These are phyloP conservation scores for Xylaria palmicola DNA, from an alignment of 495 filamentous ascomycete species.

Conservation along the genomic window DNA sequence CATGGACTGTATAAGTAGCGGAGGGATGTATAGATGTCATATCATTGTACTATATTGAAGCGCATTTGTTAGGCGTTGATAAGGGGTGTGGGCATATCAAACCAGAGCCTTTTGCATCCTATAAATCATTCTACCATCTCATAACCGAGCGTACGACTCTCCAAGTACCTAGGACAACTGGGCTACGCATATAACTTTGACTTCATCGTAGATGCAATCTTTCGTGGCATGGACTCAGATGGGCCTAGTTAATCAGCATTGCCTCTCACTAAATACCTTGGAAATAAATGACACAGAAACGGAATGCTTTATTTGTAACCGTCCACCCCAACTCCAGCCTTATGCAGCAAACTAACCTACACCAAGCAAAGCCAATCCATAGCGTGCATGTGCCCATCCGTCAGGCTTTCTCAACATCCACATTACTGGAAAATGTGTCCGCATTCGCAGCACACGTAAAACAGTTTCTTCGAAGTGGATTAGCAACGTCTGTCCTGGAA, in stretches of 20 bases:
- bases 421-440: slow-evolving; percentile 74
- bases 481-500: slow-evolving; percentile 21
- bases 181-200: not conserved
- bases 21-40: slow-evolving; percentile 3
- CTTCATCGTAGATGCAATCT: slow-evolving; percentile 5
- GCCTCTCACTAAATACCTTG: not conserved
- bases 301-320: not conserved
- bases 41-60: slow-evolving; percentile 24
- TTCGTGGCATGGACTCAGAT: not conserved
- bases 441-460: slow-evolving; percentile 93
- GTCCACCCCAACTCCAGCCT: slow-evolving; percentile 25
- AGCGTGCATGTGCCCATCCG: not conserved
- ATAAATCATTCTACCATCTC: not conserved
- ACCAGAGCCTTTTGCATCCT: not conserved
- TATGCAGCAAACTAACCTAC: slow-evolving; percentile 21
- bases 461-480: slow-evolving; percentile 72
- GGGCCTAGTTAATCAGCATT: too few species aligned
- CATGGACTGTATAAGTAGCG: slow-evolving; percentile 3
- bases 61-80: slow-evolving; percentile 16
- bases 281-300: not conserved
- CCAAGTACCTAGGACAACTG: slow-evolving; percentile 1
- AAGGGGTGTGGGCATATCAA: not conserved
- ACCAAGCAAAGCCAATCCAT: slow-evolving; percentile 20
- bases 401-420: not conserved
- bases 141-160: slow-evolving; percentile 10